phyloP scores from a whole-genome alignment of 2,329 filamentous ascomycete species.

The Nothopassalora personata region DNA sequence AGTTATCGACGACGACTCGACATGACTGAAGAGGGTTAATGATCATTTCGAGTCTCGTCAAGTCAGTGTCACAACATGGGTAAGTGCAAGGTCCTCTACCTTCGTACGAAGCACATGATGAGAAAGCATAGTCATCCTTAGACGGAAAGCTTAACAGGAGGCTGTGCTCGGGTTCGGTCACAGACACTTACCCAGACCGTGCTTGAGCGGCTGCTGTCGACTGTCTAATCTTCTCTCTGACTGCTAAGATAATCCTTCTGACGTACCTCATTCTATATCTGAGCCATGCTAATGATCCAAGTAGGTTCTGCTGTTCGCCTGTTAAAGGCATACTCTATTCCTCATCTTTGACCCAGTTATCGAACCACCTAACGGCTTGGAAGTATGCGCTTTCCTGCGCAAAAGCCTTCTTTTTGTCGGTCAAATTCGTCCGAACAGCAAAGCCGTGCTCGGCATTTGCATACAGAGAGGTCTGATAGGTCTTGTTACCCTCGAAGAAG shows the following conservation, averaged over 20 bases:
- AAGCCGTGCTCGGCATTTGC: slow-evolving; percentile 33
- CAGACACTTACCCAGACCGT: slow-evolving; percentile 25
- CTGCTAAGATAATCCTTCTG: background rate
- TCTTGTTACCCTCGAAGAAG: slow-evolving; percentile 26
- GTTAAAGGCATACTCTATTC: background rate
- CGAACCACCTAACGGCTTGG: slow-evolving; percentile 34
- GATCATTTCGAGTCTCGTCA: too few species aligned
- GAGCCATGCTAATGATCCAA: background rate
- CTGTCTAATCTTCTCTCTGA: slow-evolving; percentile 36
- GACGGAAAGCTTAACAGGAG: slow-evolving; percentile 27
- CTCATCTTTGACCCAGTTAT: slow-evolving; percentile 29
- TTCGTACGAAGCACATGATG: slow-evolving; percentile 26
- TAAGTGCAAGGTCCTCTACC: background rate
- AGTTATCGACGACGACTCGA: background rate
- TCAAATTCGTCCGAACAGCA: slow-evolving; percentile 30
- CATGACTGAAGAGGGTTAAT: too few species aligned
- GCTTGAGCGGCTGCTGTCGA: slow-evolving; percentile 26
- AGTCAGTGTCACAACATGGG: background rate
- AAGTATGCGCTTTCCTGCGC: slow-evolving; percentile 33
- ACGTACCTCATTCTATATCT: background rate
- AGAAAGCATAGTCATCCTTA: slow-evolving; percentile 37
- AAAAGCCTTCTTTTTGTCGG: slow-evolving; percentile 27
- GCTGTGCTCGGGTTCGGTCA: slow-evolving; percentile 23
- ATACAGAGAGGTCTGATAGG: slow-evolving; percentile 32
- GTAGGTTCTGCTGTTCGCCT: background rate